Evolutionary conservation across 2,329 filamentous ascomycete species (phyloP).

Genomic region (Aspergillus eucalypticola): DNA sequence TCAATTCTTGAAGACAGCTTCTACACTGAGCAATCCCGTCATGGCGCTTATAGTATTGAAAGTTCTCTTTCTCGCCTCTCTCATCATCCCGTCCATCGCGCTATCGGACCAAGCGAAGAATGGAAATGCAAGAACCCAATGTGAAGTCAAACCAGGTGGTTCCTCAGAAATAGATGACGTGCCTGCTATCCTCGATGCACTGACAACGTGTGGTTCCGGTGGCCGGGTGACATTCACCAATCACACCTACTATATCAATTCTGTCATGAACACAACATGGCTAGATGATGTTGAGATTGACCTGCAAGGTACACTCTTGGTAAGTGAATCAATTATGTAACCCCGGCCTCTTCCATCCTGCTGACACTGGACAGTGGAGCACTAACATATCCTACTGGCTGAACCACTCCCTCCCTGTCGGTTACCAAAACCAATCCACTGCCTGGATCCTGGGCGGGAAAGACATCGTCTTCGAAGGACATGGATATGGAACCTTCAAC

Average conservation of each 20-base stretch:
- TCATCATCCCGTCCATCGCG: not conserved
- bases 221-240: conserved; percentile 55
- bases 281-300: conserved; percentile 52
- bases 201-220: conserved; percentile 51
- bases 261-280: conserved; percentile 52
- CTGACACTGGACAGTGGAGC: conserved; percentile 28
- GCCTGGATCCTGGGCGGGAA: conserved; percentile 54
- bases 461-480: conserved; percentile 51
- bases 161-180: conserved; percentile 47
- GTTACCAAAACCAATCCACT: conserved; percentile 53
- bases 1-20: not conserved
- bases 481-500: conserved; percentile 51
- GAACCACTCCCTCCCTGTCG: conserved; percentile 47
- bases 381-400: conserved; percentile 52
- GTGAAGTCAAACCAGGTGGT: conserved; percentile 16
- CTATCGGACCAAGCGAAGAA: not conserved
- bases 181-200: conserved; percentile 54
- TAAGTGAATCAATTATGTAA: conserved; percentile 27
- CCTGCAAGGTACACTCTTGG: conserved; percentile 51
- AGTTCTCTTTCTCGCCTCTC: not conserved
- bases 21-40: not conserved
- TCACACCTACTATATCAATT: conserved; percentile 51
- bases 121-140: not conserved
- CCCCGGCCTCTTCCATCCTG: not conserved
- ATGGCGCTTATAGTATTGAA: not conserved